Evolutionary conservation across 2,329 filamentous ascomycete species (phyloP), one percentile per base, ranked within the genome.

Genomic region (Penicillium olsonii): DNA sequence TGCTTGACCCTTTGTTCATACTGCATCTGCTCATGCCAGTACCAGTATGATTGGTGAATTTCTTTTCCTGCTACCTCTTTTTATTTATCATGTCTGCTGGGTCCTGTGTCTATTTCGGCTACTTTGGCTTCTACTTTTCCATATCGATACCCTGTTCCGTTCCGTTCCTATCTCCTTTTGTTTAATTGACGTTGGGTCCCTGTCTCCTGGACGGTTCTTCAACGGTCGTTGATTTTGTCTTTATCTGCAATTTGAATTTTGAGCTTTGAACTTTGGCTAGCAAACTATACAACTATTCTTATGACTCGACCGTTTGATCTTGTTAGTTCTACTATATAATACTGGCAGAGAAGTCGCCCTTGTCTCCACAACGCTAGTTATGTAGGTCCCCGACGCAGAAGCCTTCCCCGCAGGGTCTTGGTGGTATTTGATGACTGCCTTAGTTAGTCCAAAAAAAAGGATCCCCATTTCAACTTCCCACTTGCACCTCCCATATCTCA

Each of bases 121-220:
- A 45, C 48, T 54, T 5, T 20, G 35, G 53, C 50, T 34, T 50
- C 54, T 55, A 51, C 55, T 44, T 56, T 58, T 59, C 55, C 57
- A 60, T 56, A 62, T 67, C 65, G 66, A 68, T 68, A 68, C 65
- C 66, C 65, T 62, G 47, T 57, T 55, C 62, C 55, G 59, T 57
- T 65, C 57, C 40, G 46, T 40, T 50, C 55, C 55, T 42, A 44
- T 57, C 50, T 48, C 54, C 52, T 47, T 6, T 33, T 14, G 48
- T 50, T 47, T 50, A 22, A 45, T 31, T 26, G 24, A 45, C n/a
- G 7, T 29, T 26, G n/a, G 11, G 15, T n/a, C 22, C 18, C 6
- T 26, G 43, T 40, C 48, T 50, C 54, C 20, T 35, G 38, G 46
- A 29, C 52, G 34, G 27, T 19, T 24, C 22, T 24, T 24, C 5